Evolutionary conservation across 2,329 filamentous ascomycete species (phyloP).

Genomic region (Claviceps monticola): DNA sequence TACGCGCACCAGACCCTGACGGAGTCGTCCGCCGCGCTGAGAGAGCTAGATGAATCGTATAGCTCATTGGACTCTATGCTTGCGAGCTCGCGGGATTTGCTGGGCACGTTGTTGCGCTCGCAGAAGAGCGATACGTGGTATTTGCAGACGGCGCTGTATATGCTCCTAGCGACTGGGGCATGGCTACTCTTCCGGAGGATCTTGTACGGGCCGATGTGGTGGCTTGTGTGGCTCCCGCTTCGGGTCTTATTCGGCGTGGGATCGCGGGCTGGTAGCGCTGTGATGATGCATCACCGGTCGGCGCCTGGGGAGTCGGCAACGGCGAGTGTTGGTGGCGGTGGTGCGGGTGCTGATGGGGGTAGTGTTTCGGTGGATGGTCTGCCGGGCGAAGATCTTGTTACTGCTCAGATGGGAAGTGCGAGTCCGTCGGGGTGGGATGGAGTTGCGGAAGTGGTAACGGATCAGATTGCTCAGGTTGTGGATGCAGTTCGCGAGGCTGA

Average conservation of each 20-base stretch:
- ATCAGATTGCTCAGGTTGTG: slow-evolving; percentile 42
- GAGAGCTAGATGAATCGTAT: slow-evolving; percentile 69
- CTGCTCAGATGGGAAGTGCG: slow-evolving; percentile 26
- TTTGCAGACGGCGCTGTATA: slow-evolving; percentile 75
- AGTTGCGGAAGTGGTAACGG: slow-evolving; percentile 29
- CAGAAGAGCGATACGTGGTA: slow-evolving; percentile 99
- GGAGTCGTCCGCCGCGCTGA: slow-evolving; percentile 71
- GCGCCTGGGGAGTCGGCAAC: slow-evolving; percentile 12
- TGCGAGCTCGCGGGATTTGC: slow-evolving; percentile 56
- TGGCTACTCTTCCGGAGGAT: slow-evolving; percentile 81
- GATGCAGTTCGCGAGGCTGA: slow-evolving; percentile 26
- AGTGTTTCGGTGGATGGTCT: slow-evolving; percentile 20
- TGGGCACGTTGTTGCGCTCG: slow-evolving; percentile 66
- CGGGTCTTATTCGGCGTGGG: slow-evolving; percentile 48
- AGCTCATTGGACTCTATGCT: slow-evolving; percentile 65
- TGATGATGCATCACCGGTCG: slow-evolving; percentile 23
- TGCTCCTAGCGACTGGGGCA: slow-evolving; percentile 59
- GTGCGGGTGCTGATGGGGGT: slow-evolving; percentile 8
- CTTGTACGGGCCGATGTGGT: slow-evolving; percentile 81
- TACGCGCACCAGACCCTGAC: slow-evolving; percentile 84
- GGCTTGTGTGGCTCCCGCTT: slow-evolving; percentile 75
- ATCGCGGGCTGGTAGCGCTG: slow-evolving; percentile 38
- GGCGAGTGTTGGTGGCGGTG: slow-evolving; percentile 13
- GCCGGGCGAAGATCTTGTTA: slow-evolving; percentile 33
- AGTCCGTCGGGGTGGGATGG: slow-evolving; percentile 8